These are phyloP conservation scores for Geotrichum europaeum DNA, from an alignment of 1,139 yeast species.

Conservation along the genomic window DNA sequence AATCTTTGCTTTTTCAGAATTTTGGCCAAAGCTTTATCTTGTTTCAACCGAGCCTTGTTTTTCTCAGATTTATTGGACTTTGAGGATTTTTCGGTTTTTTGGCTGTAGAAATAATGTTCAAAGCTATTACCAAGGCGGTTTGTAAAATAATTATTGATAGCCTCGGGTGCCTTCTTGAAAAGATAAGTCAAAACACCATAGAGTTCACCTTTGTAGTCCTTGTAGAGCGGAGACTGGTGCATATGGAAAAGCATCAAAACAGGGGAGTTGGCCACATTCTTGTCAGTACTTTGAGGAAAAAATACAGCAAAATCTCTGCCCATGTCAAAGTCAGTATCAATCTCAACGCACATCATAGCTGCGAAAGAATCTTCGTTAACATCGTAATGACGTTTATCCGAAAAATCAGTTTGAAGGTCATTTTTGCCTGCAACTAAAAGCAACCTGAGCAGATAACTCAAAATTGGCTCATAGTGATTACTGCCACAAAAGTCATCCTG, in stretches of 20 bases:
- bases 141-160: conserved; percentile 3
- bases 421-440: conserved; percentile 52
- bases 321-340: background rate
- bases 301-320: background rate
- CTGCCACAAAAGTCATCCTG: background rate
- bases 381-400: background rate
- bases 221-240: conserved; percentile 1
- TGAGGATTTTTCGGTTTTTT: conserved; percentile 5
- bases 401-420: conserved; percentile 23
- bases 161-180: conserved; percentile 14
- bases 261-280: background rate
- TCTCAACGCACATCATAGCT: conserved; percentile 13
- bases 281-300: background rate
- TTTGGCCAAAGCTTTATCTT: conserved; percentile 66
- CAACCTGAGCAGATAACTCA: conserved; percentile 59
- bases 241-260: conserved; percentile 1
- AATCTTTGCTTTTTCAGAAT: conserved; percentile 64
- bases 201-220: conserved; percentile 14
- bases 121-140: background rate
- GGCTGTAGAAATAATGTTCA: conserved; percentile 2
- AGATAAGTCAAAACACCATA: conserved; percentile 18
- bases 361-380: conserved; percentile 5
- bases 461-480: conserved; percentile 29
- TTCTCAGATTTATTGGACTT: conserved; percentile 15
- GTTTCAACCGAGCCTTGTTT: conserved; percentile 59